phyloP scores from a whole-genome alignment of 2,329 filamentous ascomycete species.

The Fusarium azukiicola region DNA sequence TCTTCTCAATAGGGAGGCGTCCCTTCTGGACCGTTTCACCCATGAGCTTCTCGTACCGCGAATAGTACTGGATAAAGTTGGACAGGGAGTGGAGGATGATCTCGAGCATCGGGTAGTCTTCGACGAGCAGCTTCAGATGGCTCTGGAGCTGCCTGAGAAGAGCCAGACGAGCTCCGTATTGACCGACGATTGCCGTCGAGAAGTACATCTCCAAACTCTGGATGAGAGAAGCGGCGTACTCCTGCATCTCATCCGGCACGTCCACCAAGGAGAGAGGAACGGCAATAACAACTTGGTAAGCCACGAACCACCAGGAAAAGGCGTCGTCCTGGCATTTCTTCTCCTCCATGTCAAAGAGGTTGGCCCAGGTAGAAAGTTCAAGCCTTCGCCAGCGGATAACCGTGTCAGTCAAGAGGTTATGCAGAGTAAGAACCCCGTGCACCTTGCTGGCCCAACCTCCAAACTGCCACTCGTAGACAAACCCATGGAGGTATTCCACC shows the following conservation, averaged over 20 bases:
- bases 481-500: constrained; percentile 91
- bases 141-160: constrained; percentile 83
- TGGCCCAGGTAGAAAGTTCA: constrained; percentile 95
- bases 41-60: constrained; percentile 84
- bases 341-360: constrained; percentile 91
- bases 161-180: constrained; percentile 86
- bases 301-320: constrained; percentile 97
- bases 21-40: constrained; percentile 83
- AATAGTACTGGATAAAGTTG: constrained; percentile 90
- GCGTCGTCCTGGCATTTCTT: constrained; percentile 88
- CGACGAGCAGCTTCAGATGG: constrained; percentile 81
- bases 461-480: constrained; percentile 96
- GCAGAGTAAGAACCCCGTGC: constrained; percentile 84
- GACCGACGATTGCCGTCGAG: constrained; percentile 88
- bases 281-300: constrained; percentile 93
- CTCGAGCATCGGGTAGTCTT: constrained; percentile 78
- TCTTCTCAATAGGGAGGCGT: constrained; percentile 90
- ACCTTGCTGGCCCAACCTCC: constrained; percentile 91
- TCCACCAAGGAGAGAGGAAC: constrained; percentile 85
- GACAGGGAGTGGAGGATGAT: constrained; percentile 82
- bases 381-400: constrained; percentile 95
- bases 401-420: constrained; percentile 88
- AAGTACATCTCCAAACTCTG: constrained; percentile 90
- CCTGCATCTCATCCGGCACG: constrained; percentile 77
- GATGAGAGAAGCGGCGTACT: constrained; percentile 86